Percentiles rank a stretch among this genome's conserved stretches.
phyloP scores from a whole-genome alignment of 768 basidiomycete species.

The Mycena maculata region DNA sequence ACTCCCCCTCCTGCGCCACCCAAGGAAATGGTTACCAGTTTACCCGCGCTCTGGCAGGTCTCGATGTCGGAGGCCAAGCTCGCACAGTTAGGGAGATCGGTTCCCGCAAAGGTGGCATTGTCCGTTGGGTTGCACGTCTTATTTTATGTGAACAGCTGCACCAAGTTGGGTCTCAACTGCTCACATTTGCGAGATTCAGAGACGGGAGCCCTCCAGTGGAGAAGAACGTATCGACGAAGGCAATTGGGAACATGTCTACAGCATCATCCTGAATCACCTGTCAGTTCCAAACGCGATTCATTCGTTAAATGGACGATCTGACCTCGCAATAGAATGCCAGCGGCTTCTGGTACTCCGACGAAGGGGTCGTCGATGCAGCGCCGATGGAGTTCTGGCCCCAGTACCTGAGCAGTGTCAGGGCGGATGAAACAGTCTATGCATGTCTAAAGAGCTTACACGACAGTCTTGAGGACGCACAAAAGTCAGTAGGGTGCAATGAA shows the following conservation, averaged over 20 bases:
- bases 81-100: conserved; percentile 69
- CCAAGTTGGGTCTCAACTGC: conserved; percentile 25
- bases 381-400: conserved; percentile 86
- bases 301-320: conserved; percentile 20
- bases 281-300: not conserved
- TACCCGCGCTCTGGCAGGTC: conserved; percentile 73
- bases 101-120: conserved; percentile 70
- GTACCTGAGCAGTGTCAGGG: conserved; percentile 54
- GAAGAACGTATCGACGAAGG: conserved; percentile 77
- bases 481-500: not conserved
- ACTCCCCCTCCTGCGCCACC: conserved; percentile 74
- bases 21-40: conserved; percentile 67
- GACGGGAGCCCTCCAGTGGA: conserved; percentile 70
- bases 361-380: conserved; percentile 58
- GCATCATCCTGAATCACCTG: conserved; percentile 61
- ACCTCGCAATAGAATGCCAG: conserved; percentile 75
- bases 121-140: conserved; percentile 73
- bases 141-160: not conserved
- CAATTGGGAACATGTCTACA: conserved; percentile 75
- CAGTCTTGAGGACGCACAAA: conserved; percentile 54
- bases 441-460: conserved; percentile 55
- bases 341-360: conserved; percentile 68
- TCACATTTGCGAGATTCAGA: conserved; percentile 76
- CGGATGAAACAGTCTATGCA: not conserved
- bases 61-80: conserved; percentile 71